Evolutionary conservation across 345 rosid genomes (phyloP), one percentile per base, ranked within the genome.

Genomic region (Syzygium aqueum): DNA sequence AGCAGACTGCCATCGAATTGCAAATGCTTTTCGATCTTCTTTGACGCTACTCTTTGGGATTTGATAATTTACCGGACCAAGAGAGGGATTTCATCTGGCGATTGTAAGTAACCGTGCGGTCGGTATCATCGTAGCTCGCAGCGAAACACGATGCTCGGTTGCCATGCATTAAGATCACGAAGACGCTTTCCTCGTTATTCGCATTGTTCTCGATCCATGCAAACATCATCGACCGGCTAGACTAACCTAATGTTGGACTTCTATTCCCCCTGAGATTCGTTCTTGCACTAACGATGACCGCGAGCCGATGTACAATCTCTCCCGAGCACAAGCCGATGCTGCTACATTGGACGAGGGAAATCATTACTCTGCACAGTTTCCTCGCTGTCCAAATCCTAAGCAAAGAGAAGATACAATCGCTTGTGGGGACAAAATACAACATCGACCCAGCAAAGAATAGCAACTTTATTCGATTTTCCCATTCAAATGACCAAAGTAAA

Each of bases 51-150:
- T 33, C 14, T 33, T 73, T 4, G 3, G 7, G 21, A 33, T 37
- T 4, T 37, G 2, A 5, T 37, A 2, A 33, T 37, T 73, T 1
- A 33, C 37, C 14, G 23, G 46, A 73, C 49, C 12, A 0, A 9
- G 13, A 19, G 25, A 37, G 2, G 80, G 17, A 33, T 67, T 67
- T 67, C 78, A 17, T 67, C 25, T 0, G 1, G 3, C 46, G 14
- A 37, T 37, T 3, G 5, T 1, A 73, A 33, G 46, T 19, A 19
- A 25, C n/a, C 11, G 27, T 9, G 10, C 33, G 49, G 2, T 8
- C 1, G 1, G 0, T 1, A 33, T 9, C 9, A 1, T 11, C 8
- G 10, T 1, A 0, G 14, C 19, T n/a, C 10, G 8, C 14, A 14
- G 33, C 19, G 33, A 61, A n/a, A n/a, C 1, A 1, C 3, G 46